Percentiles rank a stretch among this genome's conserved stretches.
These are phyloP conservation scores for Botryotinia globosa DNA, from an alignment of 2,329 filamentous ascomycete species.

Conservation along the genomic window DNA sequence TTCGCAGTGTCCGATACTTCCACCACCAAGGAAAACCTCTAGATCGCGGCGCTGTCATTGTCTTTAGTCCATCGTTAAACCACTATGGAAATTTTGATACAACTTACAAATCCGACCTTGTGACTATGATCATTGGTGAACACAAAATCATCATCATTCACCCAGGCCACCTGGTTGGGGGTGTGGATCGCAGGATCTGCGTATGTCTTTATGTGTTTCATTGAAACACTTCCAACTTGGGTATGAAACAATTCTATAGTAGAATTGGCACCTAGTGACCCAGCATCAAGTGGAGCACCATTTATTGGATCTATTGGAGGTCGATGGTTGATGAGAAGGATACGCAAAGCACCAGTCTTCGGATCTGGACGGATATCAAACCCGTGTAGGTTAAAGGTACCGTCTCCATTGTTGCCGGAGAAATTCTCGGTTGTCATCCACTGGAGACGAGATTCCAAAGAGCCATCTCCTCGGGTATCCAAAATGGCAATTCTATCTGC, in stretches of 20 bases:
- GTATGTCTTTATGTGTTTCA: constrained; percentile 40
- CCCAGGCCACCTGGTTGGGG: constrained; percentile 40
- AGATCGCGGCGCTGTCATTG: constrained; percentile 30
- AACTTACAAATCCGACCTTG: constrained; percentile 36
- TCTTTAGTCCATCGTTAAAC: not conserved
- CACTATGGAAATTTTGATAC: not conserved
- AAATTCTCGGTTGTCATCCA: constrained; percentile 32
- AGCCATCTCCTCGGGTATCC: constrained; percentile 31
- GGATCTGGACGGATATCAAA: constrained; percentile 37
- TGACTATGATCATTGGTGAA: constrained; percentile 41
- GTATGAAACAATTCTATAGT: constrained; percentile 41
- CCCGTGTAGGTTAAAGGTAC: constrained; percentile 38
- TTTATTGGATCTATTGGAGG: constrained; percentile 38
- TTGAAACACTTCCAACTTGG: constrained; percentile 27
- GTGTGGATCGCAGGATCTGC: constrained; percentile 37
- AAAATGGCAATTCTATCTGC: constrained; percentile 33
- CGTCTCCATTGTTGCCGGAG: constrained; percentile 31
- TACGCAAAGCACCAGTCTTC: constrained; percentile 29
- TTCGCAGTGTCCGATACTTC: constrained; percentile 36
- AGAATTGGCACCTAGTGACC: constrained; percentile 39
- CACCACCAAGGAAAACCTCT: constrained; percentile 36
- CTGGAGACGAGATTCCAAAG: constrained; percentile 28
- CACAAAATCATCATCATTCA: constrained; percentile 39
- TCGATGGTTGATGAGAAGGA: constrained; percentile 40
- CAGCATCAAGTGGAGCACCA: constrained; percentile 37